Base-by-base conservation (phyloP, 257 asterid species). In the Ophiorrhiza pumila region DNA sequence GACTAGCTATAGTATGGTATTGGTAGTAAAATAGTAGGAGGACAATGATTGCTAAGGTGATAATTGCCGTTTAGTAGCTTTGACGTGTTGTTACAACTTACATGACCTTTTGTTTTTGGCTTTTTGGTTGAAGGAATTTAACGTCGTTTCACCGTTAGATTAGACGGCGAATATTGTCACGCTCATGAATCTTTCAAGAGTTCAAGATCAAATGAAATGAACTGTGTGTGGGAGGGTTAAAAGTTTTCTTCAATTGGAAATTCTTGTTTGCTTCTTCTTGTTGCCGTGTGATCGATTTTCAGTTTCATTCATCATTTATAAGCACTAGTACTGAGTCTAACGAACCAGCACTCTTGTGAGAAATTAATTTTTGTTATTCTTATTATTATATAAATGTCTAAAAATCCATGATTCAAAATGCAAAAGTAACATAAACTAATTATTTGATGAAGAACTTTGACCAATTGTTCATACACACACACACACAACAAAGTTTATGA, bases 151-250 rank as follows among this genome's bases (percentile, higher is more conserved):
- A 64, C 46, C 84, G 82, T 80, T 83, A 80, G 82, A 83, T 80
- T 83, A 68, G 83, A 78, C 85, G 80, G 83, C 81, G 77, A 77
- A 80, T 75, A 72, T 63, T 74, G 82, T 77, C 77, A 77, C 80
- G 32, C 25, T 77, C 76, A 61, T 77, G 70, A 61, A 69, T 75
- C 75, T 27, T 73, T 42, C 9, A 56, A 2, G 66, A 74, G 53
- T 35, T 72, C 20, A 56, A 35, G 52, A 46, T 74, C 61, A 66
- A 75, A 52, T 42, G 68, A 64, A 55, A 71, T 35, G 74, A 27
- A 53, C 23, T 63, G 69, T 58, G 55, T 60, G n/a, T n/a, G n/a
- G n/a, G n/a, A n/a, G 39, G 66, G 39, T 46, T 46, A 20, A 50
- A 39, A 61, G 17, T 23, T 4, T 47, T n/a, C 68, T 35, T 34